A percentile compares a stretch with the other conserved stretches of the same genome.
Conservation (phyloP, 73 alveolate genomes). For the Urostyla sp. region DNA sequence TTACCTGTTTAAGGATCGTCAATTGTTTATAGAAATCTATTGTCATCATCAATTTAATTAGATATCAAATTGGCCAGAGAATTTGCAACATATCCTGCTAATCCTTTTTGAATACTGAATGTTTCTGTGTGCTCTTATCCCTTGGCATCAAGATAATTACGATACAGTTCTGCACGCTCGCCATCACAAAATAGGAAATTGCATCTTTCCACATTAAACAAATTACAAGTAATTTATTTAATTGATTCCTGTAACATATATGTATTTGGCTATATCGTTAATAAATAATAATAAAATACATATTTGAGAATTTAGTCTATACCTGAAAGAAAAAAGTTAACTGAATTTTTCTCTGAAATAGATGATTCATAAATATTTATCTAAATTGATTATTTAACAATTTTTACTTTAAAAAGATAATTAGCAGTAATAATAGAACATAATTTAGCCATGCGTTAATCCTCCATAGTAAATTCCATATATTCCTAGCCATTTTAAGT, state of each 20-base stretch:
- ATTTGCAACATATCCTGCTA: slow-evolving; percentile 46
- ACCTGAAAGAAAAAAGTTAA: slow-evolving; percentile 21
- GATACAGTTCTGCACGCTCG: slow-evolving; percentile 30
- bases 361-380: slow-evolving; percentile 18
- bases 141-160: slow-evolving; percentile 19
- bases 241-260: slow-evolving; percentile 32
- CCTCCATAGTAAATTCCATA: slow-evolving; percentile 39
- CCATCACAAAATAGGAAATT: slow-evolving; percentile 41
- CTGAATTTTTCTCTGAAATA: slow-evolving; percentile 38
- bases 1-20: slow-evolving; percentile 37
- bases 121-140: slow-evolving; percentile 26
- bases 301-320: slow-evolving; percentile 27
- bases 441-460: slow-evolving; percentile 19
- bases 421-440: slow-evolving; percentile 19
- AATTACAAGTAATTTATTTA: slow-evolving; percentile 6
- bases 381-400: slow-evolving; percentile 1
- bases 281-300: background rate
- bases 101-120: slow-evolving; percentile 31
- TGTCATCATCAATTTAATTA: slow-evolving; percentile 42
- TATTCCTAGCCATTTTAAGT: background rate
- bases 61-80: slow-evolving; percentile 18
- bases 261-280: slow-evolving; percentile 13
- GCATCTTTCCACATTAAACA: slow-evolving; percentile 27
- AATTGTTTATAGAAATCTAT: slow-evolving; percentile 30
- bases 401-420: slow-evolving; percentile 18